phyloP scores from a whole-genome alignment of 108 stramenopile species.

The Fistulifera pelliculosa region DNA sequence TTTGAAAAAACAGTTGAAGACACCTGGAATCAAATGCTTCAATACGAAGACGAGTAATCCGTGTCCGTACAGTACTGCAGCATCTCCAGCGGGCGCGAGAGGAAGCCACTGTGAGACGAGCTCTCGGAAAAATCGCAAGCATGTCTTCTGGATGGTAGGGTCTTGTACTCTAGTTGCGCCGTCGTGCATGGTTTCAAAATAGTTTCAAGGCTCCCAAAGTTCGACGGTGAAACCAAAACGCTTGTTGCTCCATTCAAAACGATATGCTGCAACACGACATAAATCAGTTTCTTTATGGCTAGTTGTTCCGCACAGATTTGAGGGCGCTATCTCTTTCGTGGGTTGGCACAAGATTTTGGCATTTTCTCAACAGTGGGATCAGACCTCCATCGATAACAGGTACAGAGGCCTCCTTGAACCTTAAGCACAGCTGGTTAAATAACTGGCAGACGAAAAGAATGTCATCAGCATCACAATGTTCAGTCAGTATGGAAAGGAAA shows the following conservation, averaged over 20 bases:
- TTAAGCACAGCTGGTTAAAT: conserved; percentile 58
- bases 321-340: conserved; percentile 19
- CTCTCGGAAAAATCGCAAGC: conserved; percentile 47
- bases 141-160: conserved; percentile 55
- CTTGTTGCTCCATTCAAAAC: conserved; percentile 31
- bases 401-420: conserved; percentile 43
- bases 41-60: too few relatives aligned
- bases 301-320: conserved; percentile 57
- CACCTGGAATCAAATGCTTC: too few relatives aligned
- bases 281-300: conserved; percentile 58
- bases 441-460: conserved; percentile 56
- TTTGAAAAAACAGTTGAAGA: too few relatives aligned
- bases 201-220: conserved; percentile 33
- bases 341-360: conserved; percentile 23
- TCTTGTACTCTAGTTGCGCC: conserved; percentile 45
- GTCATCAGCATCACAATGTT: conserved; percentile 42
- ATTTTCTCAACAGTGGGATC: conserved; percentile 57
- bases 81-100: too few relatives aligned
- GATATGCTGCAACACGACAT: conserved; percentile 41
- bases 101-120: conserved; percentile 40
- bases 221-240: conserved; percentile 40
- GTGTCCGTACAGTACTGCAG: too few relatives aligned
- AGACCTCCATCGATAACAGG: conserved; percentile 40
- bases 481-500: conserved; percentile 34
- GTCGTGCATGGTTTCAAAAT: conserved; percentile 46